Conservation (phyloP, 139 green algal genomes). For the Haematococcus lacustris region DNA sequence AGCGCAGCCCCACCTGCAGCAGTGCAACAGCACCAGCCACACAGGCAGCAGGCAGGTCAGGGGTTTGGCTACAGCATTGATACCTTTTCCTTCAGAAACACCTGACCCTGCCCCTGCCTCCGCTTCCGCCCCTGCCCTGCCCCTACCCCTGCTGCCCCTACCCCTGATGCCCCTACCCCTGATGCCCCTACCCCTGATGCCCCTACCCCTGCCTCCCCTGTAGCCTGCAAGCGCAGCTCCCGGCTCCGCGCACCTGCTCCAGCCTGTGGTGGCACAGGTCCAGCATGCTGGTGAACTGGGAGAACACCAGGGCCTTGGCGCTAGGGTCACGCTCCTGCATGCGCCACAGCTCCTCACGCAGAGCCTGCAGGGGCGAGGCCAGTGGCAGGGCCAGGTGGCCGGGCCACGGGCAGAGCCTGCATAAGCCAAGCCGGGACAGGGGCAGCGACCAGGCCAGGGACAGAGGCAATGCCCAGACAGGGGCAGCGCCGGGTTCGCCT, state of each 20-base stretch:
- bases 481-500: not conserved
- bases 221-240: no score
- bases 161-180: no score
- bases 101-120: no score
- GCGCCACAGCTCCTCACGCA: slow-evolving; percentile 68
- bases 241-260: slow-evolving; percentile 42
- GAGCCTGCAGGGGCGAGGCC: slow-evolving; percentile 26
- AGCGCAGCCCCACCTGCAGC: slow-evolving; percentile 63
- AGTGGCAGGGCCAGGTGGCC: not conserved
- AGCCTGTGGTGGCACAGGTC: slow-evolving; percentile 75
- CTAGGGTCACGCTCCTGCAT: slow-evolving; percentile 63
- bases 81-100: no score
- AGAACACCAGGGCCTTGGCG: slow-evolving; percentile 88
- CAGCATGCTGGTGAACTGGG: slow-evolving; percentile 92
- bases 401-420: no score
- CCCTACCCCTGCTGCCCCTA: no score
- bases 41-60: no score
- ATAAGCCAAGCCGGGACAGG: no score
- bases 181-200: no score
- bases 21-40: not conserved
- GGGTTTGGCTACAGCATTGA: no score
- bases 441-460: not conserved
- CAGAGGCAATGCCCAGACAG: not conserved
- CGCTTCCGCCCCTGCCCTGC: no score
- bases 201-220: no score